These are phyloP conservation scores for Trichoderma brevicompactum DNA, from an alignment of 2,329 filamentous ascomycete genomes.

Conservation along the genomic window DNA sequence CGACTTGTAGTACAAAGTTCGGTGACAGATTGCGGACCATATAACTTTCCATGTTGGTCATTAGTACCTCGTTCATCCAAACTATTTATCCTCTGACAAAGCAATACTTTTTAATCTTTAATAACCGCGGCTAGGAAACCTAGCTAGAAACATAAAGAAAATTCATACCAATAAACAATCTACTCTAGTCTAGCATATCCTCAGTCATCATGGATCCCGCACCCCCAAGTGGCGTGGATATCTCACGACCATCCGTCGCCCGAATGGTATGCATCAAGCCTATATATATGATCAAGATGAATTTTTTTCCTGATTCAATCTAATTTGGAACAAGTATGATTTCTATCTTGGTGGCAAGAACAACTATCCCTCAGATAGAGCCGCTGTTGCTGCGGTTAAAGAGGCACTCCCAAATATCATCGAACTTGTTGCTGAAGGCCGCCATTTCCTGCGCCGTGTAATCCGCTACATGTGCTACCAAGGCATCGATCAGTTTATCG, in stretches of 20 bases:
- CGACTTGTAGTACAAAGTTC: too few species aligned
- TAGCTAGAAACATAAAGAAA: too few species aligned
- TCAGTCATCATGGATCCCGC: neutral
- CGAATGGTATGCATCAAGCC: slow-evolving; percentile 6
- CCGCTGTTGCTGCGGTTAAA: slow-evolving; percentile 9
- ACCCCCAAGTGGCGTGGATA: slow-evolving; percentile 1
- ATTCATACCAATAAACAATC: neutral
- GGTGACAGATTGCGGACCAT: too few species aligned
- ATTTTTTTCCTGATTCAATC: too few species aligned
- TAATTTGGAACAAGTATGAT: slow-evolving; percentile 5
- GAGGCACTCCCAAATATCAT: slow-evolving; percentile 9
- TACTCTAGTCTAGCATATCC: neutral
- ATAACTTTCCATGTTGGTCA: too few species aligned
- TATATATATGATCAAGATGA: neutral
- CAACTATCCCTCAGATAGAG: slow-evolving; percentile 14
- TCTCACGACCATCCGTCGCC: slow-evolving; percentile 9
- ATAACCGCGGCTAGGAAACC: too few species aligned
- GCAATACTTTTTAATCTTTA: too few species aligned
- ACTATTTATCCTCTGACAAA: too few species aligned
- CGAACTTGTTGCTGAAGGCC: slow-evolving; percentile 11
- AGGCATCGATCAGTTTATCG: slow-evolving; percentile 15
- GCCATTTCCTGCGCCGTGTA: slow-evolving; percentile 9
- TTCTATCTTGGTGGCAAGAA: slow-evolving; percentile 18
- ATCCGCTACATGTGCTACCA: slow-evolving; percentile 18
- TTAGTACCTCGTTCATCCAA: too few species aligned